Conservation (phyloP, 805 yeast species). For the Candida schatavii region DNA sequence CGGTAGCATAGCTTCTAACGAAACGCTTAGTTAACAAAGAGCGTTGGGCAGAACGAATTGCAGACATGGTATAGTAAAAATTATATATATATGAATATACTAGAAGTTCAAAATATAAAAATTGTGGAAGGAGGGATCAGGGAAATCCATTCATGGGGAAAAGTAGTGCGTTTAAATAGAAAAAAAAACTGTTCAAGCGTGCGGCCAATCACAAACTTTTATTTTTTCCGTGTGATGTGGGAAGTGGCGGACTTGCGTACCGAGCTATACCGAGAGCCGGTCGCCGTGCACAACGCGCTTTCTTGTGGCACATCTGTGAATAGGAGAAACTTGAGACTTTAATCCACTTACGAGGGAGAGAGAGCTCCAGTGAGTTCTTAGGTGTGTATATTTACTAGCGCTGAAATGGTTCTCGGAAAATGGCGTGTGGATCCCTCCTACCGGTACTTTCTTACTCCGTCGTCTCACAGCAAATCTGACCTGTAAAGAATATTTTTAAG, state of each 20-base stretch:
- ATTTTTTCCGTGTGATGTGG: conserved; percentile 1
- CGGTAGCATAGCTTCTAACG: conserved; percentile 7
- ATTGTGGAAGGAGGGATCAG: neutral
- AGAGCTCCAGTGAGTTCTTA: neutral
- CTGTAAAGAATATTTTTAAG: too few relatives aligned
- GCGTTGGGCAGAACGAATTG: conserved; percentile 7
- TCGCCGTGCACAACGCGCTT: too few relatives aligned
- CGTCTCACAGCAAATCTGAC: too few relatives aligned
- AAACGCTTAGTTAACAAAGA: conserved; percentile 6
- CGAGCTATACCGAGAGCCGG: neutral
- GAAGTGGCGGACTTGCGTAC: neutral
- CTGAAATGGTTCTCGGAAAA: neutral
- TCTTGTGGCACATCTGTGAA: too few relatives aligned
- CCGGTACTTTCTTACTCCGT: too few relatives aligned
- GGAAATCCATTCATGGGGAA: neutral
- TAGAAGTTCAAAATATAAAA: neutral
- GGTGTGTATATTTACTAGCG: neutral
- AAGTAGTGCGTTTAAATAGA: conserved; percentile 6
- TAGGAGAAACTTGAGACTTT: neutral
- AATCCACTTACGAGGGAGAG: neutral
- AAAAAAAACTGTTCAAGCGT: neutral
- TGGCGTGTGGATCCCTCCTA: too few relatives aligned
- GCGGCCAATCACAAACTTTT: conserved; percentile 5
- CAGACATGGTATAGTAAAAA: conserved; percentile 4
- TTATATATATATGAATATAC: neutral